Evolutionary conservation across 805 yeast species (phyloP).

Genomic region (Metschnikowia reukaufii): DNA sequence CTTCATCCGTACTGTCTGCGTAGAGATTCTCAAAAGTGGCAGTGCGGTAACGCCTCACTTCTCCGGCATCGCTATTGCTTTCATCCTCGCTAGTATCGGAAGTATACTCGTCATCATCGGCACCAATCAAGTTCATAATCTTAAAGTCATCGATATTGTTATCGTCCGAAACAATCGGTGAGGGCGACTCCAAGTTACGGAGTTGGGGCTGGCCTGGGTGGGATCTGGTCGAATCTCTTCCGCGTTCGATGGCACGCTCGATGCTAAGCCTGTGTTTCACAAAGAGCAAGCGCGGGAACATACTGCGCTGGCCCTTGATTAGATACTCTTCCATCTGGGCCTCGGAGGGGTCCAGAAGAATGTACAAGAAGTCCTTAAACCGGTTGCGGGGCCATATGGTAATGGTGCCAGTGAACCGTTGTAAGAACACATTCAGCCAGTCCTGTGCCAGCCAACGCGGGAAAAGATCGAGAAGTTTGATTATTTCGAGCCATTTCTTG

Average conservation of each 20-base stretch:
- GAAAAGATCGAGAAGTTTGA: constrained; percentile 61
- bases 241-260: constrained; percentile 62
- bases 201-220: not conserved
- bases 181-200: constrained; percentile 7
- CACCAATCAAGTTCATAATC: constrained; percentile 7
- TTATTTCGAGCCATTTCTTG: constrained; percentile 71
- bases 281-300: constrained; percentile 66
- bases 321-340: constrained; percentile 56
- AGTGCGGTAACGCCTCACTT: not conserved
- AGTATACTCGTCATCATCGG: constrained; percentile 9
- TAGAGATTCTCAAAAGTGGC: constrained; percentile 3
- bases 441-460: constrained; percentile 73
- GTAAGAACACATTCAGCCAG: constrained; percentile 78
- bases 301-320: constrained; percentile 59
- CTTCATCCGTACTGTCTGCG: constrained; percentile 8
- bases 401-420: constrained; percentile 70
- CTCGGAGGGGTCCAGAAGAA: constrained; percentile 67
- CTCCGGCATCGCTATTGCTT: not conserved
- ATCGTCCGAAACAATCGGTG: constrained; percentile 14
- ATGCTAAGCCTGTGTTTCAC: constrained; percentile 62
- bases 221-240: constrained; percentile 31
- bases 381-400: constrained; percentile 73
- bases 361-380: constrained; percentile 58
- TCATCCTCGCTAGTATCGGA: constrained; percentile 14
- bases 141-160: constrained; percentile 10